These are phyloP conservation scores for Naganishia sp. DNA, from an alignment of 1,284 basidiomycete genomes.

Conservation along the genomic window DNA sequence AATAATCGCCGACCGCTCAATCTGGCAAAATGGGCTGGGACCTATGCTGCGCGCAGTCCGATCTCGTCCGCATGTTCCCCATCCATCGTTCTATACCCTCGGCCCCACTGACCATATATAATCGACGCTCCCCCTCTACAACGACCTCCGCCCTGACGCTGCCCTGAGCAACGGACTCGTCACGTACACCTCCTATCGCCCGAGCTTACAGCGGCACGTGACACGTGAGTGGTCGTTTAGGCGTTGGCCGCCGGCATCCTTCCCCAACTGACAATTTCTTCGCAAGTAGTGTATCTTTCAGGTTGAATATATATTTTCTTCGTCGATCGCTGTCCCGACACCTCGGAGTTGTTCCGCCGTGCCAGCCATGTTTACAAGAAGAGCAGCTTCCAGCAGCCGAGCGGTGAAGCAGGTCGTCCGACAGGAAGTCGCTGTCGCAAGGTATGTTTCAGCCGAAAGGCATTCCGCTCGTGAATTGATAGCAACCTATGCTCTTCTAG, in stretches of 20 bases:
- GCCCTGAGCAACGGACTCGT: neutral
- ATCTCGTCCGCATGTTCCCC: slow-evolving; percentile 17
- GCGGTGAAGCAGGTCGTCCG: slow-evolving; percentile 13
- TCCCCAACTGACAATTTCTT: slow-evolving; percentile 11
- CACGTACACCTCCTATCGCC: slow-evolving; percentile 1
- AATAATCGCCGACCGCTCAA: neutral
- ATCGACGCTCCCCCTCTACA: neutral
- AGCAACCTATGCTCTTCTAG: neutral
- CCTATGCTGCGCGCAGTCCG: slow-evolving; percentile 15
- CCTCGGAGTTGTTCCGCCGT: neutral
- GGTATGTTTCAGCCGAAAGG: slow-evolving; percentile 1
- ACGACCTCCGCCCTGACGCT: neutral
- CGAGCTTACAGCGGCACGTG: slow-evolving; percentile 8
- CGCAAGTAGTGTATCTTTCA: slow-evolving; percentile 1
- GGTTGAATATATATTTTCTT: neutral
- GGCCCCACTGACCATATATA: neutral
- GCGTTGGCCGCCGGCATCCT: slow-evolving; percentile 25
- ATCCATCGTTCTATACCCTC: neutral
- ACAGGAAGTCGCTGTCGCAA: slow-evolving; percentile 15
- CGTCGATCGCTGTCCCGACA: neutral
- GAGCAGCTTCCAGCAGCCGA: slow-evolving; percentile 8
- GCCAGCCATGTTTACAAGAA: slow-evolving; percentile 16
- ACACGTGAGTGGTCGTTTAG: slow-evolving; percentile 29
- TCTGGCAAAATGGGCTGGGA: slow-evolving; percentile 3
- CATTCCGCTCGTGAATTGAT: neutral